phyloP scores from a whole-genome alignment of 2,329 filamentous ascomycete genomes.

The Cucurbitaria berberidis region DNA sequence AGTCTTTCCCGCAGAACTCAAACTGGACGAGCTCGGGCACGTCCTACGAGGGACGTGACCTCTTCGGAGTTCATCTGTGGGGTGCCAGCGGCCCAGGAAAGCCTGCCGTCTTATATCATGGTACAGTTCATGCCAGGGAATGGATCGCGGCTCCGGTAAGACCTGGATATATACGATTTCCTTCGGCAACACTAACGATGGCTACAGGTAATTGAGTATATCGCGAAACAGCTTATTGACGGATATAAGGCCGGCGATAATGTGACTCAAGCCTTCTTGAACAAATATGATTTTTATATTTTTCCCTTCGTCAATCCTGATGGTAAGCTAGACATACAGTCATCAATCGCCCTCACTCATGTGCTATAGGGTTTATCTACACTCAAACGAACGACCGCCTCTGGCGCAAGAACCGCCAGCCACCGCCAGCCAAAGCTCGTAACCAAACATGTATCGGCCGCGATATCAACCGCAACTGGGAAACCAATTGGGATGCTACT shows the following conservation, averaged over 20 bases:
- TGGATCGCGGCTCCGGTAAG: slow-evolving; percentile 52
- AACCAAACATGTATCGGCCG: slow-evolving; percentile 40
- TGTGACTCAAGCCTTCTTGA: slow-evolving; percentile 39
- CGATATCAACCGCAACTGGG: slow-evolving; percentile 47
- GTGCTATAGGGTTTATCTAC: slow-evolving; percentile 38
- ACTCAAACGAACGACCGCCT: slow-evolving; percentile 42
- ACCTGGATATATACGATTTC: background rate
- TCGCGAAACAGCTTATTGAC: slow-evolving; percentile 34
- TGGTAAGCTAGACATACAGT: slow-evolving; percentile 16
- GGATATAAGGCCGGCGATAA: slow-evolving; percentile 36
- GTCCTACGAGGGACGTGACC: slow-evolving; percentile 39
- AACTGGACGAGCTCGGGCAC: slow-evolving; percentile 39
- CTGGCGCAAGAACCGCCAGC: slow-evolving; percentile 45
- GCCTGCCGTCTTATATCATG: slow-evolving; percentile 41
- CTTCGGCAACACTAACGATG: background rate
- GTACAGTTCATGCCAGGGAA: slow-evolving; percentile 42
- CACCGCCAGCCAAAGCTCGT: slow-evolving; percentile 30
- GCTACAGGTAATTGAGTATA: slow-evolving; percentile 31
- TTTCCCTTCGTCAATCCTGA: slow-evolving; percentile 43
- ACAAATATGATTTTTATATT: slow-evolving; percentile 43
- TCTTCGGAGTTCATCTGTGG: slow-evolving; percentile 43
- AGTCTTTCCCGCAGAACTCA: slow-evolving; percentile 32
- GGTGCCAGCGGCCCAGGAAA: slow-evolving; percentile 40
- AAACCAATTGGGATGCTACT: slow-evolving; percentile 37
- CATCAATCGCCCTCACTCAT: background rate